These are phyloP conservation scores for Neurospora intermedia DNA, from an alignment of 495 filamentous ascomycete species.

Conservation along the genomic window DNA sequence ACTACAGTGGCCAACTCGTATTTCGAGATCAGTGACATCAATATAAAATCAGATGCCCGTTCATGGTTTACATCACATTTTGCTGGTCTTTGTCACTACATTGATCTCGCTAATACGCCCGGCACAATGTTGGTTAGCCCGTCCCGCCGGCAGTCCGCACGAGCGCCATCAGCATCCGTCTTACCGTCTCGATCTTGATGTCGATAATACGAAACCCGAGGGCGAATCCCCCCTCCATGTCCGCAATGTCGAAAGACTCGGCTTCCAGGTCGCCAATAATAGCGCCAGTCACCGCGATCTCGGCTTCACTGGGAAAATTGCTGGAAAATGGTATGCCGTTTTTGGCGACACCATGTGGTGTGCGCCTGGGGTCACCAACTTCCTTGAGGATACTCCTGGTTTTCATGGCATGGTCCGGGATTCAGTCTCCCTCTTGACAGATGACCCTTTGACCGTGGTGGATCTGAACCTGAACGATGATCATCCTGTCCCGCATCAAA, in stretches of 20 bases:
- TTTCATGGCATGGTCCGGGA: constrained; percentile 31
- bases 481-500: constrained; percentile 18
- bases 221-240: constrained; percentile 21
- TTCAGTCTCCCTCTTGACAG: constrained; percentile 18
- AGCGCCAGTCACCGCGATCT: constrained; percentile 29
- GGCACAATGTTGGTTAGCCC: not conserved
- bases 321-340: constrained; percentile 27
- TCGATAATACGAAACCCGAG: constrained; percentile 25
- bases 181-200: not conserved
- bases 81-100: not conserved
- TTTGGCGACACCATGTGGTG: constrained; percentile 31
- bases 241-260: constrained; percentile 16
- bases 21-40: not conserved
- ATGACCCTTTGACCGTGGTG: constrained; percentile 20
- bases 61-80: not conserved
- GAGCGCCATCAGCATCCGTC: not conserved
- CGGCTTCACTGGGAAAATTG: constrained; percentile 29
- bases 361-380: constrained; percentile 18
- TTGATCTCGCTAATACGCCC: not conserved
- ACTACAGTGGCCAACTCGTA: not conserved
- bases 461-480: constrained; percentile 23
- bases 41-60: not conserved
- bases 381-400: constrained; percentile 10
- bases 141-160: not conserved
- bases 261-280: constrained; percentile 25